Percentiles rank a stretch among this genome's conserved stretches.
Evolutionary conservation across 352 stramenopile species (phyloP).

Genomic region (Thalassiosira mediterranea): DNA sequence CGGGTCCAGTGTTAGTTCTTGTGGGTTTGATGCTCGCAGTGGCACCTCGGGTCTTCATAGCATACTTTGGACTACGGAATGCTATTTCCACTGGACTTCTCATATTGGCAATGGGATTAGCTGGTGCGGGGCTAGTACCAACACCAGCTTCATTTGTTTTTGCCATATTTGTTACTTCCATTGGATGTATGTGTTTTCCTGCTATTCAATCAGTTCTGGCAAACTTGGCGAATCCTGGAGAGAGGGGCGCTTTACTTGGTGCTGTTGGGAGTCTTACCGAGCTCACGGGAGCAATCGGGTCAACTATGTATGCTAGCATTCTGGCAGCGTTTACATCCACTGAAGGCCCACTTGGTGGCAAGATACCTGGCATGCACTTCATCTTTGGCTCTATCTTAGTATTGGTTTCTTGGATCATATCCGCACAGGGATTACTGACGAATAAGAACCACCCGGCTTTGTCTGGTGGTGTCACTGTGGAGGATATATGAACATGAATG

Average conservation of each 20-base stretch:
- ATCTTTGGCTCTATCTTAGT: slow-evolving; percentile 17
- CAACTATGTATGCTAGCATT: slow-evolving; percentile 40
- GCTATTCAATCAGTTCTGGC: slow-evolving; percentile 36
- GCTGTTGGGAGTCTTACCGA: slow-evolving; percentile 44
- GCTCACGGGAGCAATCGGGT: slow-evolving; percentile 36
- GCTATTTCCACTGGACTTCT: slow-evolving; percentile 15
- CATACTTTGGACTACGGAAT: slow-evolving; percentile 14
- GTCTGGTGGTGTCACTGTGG: slow-evolving; percentile 7
- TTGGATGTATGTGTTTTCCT: slow-evolving; percentile 37
- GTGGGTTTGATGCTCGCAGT: slow-evolving; percentile 18
- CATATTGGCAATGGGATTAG: slow-evolving; percentile 20
- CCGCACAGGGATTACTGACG: slow-evolving; percentile 15
- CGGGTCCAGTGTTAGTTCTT: slow-evolving; percentile 27
- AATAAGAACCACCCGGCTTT: slow-evolving; percentile 26
- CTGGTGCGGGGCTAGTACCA: slow-evolving; percentile 24
- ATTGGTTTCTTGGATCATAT: slow-evolving; percentile 16
- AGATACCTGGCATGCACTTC: slow-evolving; percentile 23
- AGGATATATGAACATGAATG: slow-evolving; percentile 13
- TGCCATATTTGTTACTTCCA: slow-evolving; percentile 24
- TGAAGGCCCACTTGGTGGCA: slow-evolving; percentile 13
- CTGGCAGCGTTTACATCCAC: slow-evolving; percentile 31
- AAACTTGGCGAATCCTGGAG: slow-evolving; percentile 13
- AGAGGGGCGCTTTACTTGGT: slow-evolving; percentile 41
- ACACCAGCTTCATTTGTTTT: slow-evolving; percentile 28
- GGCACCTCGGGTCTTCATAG: slow-evolving; percentile 8